Conservation (phyloP, 768 basidiomycete genomes). For the Lentinula sp. region DNA sequence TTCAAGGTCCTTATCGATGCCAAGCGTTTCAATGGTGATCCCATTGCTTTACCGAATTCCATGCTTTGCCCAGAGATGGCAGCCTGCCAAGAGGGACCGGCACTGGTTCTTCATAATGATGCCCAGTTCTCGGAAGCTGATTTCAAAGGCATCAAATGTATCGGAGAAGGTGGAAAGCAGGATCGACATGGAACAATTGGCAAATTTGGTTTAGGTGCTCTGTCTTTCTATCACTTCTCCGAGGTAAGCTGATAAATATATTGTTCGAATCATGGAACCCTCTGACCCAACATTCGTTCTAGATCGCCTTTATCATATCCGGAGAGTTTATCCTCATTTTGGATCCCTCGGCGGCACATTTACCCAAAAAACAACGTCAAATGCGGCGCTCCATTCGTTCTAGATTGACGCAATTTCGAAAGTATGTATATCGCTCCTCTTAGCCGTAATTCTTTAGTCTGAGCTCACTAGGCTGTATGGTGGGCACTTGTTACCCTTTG, state of each 20-base stretch:
- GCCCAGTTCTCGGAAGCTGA: constrained; percentile 33
- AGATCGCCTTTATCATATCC: constrained; percentile 28
- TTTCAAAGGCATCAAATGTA: constrained; percentile 38
- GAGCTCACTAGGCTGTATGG: constrained; percentile 28
- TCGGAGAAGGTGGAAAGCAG: constrained; percentile 40
- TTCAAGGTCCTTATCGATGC: constrained; percentile 37
- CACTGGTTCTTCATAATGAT: constrained; percentile 41
- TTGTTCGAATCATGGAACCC: neutral
- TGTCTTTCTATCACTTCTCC: constrained; percentile 48
- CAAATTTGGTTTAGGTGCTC: constrained; percentile 44
- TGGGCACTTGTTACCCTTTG: constrained; percentile 31
- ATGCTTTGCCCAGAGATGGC: constrained; percentile 30
- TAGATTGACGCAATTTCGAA: constrained; percentile 27
- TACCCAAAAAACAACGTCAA: constrained; percentile 22
- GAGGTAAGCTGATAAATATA: constrained; percentile 29
- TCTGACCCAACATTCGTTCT: neutral
- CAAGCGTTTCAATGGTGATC: neutral
- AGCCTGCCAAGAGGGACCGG: constrained; percentile 25
- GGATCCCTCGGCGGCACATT: constrained; percentile 37
- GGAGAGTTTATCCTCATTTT: constrained; percentile 28
- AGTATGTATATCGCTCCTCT: constrained; percentile 13
- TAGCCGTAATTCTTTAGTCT: too few species aligned
- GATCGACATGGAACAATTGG: constrained; percentile 34
- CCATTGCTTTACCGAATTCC: neutral
- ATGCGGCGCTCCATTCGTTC: constrained; percentile 23